Evolutionary conservation across 805 yeast species (phyloP).

Genomic region (Maudiozyma barnettii): DNA sequence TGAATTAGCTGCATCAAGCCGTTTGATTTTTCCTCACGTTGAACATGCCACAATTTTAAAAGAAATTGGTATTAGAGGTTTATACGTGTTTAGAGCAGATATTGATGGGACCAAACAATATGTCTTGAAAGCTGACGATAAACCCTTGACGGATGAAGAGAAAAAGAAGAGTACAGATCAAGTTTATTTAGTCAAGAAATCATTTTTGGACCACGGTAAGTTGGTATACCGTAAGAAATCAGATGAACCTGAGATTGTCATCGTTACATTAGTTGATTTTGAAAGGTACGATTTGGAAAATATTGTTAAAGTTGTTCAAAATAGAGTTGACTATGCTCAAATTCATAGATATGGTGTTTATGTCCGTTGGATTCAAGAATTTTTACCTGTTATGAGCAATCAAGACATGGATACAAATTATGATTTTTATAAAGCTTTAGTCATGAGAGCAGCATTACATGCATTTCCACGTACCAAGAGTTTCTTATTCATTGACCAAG

Average conservation of each 20-base stretch:
- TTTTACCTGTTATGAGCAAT: slow-evolving; percentile 49
- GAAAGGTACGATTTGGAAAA: slow-evolving; percentile 52
- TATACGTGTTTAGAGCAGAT: slow-evolving; percentile 42
- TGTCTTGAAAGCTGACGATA: slow-evolving; percentile 32
- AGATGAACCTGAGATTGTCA: slow-evolving; percentile 49
- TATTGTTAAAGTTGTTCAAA: slow-evolving; percentile 64
- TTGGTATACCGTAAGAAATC: slow-evolving; percentile 32
- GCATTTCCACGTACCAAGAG: slow-evolving; percentile 88
- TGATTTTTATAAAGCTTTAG: slow-evolving; percentile 21
- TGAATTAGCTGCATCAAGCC: slow-evolving; percentile 41
- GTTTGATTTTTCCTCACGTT: slow-evolving; percentile 62
- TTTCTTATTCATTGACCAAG: slow-evolving; percentile 80
- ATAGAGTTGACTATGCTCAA: slow-evolving; percentile 82
- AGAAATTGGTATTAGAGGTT: slow-evolving; percentile 43
- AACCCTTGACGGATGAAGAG: slow-evolving; percentile 33
- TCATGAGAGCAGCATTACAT: slow-evolving; percentile 77
- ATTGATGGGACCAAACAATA: slow-evolving; percentile 34
- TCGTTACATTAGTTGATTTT: slow-evolving; percentile 74
- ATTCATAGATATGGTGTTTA: slow-evolving; percentile 73
- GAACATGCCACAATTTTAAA: slow-evolving; percentile 57
- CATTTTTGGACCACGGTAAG: slow-evolving; percentile 59
- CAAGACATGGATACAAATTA: slow-evolving; percentile 27
- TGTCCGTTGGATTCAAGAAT: slow-evolving; percentile 79
- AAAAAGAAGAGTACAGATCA: slow-evolving; percentile 28
- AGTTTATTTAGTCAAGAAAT: slow-evolving; percentile 38